Evolutionary conservation across 148 eudicot genomes (phyloP).

Genomic region (Cornus kousa): DNA sequence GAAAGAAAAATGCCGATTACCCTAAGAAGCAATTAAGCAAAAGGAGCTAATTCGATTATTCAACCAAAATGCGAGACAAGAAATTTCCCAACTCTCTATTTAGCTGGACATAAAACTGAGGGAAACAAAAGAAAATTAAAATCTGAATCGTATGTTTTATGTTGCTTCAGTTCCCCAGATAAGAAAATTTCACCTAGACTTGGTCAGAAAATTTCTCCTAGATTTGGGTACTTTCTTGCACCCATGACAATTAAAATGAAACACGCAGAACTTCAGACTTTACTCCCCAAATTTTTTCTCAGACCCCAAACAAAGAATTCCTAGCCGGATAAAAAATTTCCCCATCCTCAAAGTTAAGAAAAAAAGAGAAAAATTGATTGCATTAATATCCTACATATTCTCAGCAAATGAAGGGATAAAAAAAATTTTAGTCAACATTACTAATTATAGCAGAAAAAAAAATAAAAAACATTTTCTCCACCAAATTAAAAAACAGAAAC

Average conservation of each 20-base stretch:
- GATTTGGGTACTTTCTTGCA: too few species aligned
- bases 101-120: neutral
- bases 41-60: neutral
- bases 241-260: neutral
- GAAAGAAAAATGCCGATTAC: too few species aligned
- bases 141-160: neutral
- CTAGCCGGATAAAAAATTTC: neutral
- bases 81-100: neutral
- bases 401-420: neutral
- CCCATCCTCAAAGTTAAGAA: too few species aligned
- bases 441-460: neutral
- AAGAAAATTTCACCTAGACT: neutral
- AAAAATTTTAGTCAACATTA: too few species aligned
- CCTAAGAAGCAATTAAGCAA: neutral
- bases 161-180: neutral
- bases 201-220: neutral
- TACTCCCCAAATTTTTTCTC: conserved; percentile 3
- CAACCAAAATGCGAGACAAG: neutral
- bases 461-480: neutral
- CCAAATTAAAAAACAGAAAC: neutral
- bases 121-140: neutral
- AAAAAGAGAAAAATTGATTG: too few species aligned
- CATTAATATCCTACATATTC: too few species aligned
- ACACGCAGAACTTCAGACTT: neutral
- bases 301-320: neutral